Base-by-base conservation (phyloP, 169 alveolate species). In the Eimeria tenella region DNA sequence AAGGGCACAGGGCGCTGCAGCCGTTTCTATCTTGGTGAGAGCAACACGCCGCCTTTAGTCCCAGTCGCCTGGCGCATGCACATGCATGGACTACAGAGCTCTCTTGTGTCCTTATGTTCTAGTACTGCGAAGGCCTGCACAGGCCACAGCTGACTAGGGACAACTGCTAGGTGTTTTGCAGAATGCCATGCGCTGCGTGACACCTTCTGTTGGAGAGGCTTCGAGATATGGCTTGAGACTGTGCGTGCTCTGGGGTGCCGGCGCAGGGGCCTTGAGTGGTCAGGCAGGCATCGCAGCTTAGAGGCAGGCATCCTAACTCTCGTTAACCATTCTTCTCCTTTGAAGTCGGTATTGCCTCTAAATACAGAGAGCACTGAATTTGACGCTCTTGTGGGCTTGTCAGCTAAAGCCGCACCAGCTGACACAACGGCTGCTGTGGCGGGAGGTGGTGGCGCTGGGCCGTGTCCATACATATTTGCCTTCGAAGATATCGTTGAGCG, bases 231-330 rank as follows among this genome's bases (percentile, higher is more conserved):
- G n/a, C 11, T 17, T 10, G 68, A 58, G 68, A 17, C 2, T 6
- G 9, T 13, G 84, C 84, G 52, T 74, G 84, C 31, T 42, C 52
- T 50, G 86, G n/a, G 86, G 65, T 75, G 60, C 23, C 17, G 25
- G 86, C 23, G 70, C 88, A 79, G 88, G 88, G 49, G 70, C 23
- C 62, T 63, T 10, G 49, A 79, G 19, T 79, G 58, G 68, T n/a
- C 52, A 50, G 70, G 11, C 71, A 79, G 70, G 56, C 23, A 68
- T 13, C 71, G 88, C 65, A 79, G 88, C 52, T 63, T 49, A 19
- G 88, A 79, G 70, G 50, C 31, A 15, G 88, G 88, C 62, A 19
- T 79, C 50, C 50, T 79, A 50, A 79, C 88, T 6, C 70, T 79
- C 55, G 17, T 79, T 19, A 79, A 50, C n/a, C 88, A 79, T 19